Base-by-base conservation (phyloP, 495 filamentous ascomycete species). In the Lasiosphaeria miniovina region DNA sequence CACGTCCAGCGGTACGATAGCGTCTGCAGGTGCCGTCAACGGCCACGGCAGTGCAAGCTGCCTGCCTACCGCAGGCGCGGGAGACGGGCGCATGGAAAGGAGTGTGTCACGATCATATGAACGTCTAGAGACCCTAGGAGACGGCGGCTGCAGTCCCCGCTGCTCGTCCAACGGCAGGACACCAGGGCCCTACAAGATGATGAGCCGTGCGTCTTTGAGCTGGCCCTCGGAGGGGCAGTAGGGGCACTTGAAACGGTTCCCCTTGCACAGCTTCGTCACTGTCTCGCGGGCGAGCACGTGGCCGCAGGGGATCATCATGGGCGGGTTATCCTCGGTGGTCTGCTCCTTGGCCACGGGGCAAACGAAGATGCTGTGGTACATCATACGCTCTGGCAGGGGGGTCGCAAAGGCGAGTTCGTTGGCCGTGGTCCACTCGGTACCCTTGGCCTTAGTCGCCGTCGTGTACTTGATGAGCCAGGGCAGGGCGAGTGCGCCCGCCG, bases 301-400 rank as follows among this genome's bases (percentile, higher is more conserved):
- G 6, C 94, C 94, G 66, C 94, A 99, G 3, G 92, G 92, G 73
- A 99, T 88, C 85, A 97, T 96, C 88, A 97, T 94, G 2, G 94
- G 94, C 15, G 94, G 93, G 71, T 98, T 99, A 15, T 77, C 71
- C 65, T 97, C 94, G 0, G 93, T 98, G 0, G 89, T 90, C 71
- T 99, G 94, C 64, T 95, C 95, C 74, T 96, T 97, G 62, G 86
- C 89, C 11, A 99, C 95, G 4, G 94, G 94, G 67, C 94, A 99
- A 36, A 99, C 94, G 67, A 99, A 98, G 67, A 99, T 96, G 48
- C 86, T 88, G 73, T 99, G 94, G 80, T 93, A 99, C 51, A 91
- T 83, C 78, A 95, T 96, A 41, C 85, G 84, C 17, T 84, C 81
- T 0, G 94, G 94, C 0, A 99, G 82, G 0, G 94, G 87, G 1